These are phyloP conservation scores for Apostasia shenzhenica DNA, from an alignment of 106 monocot genomes.

Conservation along the genomic window DNA sequence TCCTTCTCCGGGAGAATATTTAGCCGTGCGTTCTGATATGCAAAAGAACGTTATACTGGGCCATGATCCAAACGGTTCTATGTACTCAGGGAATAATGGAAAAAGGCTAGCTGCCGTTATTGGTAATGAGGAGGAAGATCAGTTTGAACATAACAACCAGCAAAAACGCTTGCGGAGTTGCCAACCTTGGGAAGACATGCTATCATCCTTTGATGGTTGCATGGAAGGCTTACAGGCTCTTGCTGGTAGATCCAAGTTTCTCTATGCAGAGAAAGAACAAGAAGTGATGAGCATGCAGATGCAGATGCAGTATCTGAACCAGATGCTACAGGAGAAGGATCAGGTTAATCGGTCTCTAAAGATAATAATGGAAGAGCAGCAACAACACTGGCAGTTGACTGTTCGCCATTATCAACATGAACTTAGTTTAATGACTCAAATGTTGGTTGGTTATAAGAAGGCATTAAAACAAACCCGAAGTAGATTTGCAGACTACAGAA, in stretches of 20 bases:
- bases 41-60: conserved; percentile 14
- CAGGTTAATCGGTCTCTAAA: conserved; percentile 44
- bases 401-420: conserved; percentile 62
- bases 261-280: conserved; percentile 55
- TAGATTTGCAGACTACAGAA: conserved; percentile 63
- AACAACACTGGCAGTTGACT: conserved; percentile 49
- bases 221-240: conserved; percentile 26
- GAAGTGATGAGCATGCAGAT: conserved; percentile 41
- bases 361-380: conserved; percentile 50
- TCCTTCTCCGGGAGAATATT: conserved; percentile 27
- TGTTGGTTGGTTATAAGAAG: conserved; percentile 70
- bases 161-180: conserved; percentile 33
- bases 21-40: conserved; percentile 23
- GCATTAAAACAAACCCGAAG: conserved; percentile 47
- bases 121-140: conserved; percentile 15
- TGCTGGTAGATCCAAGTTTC: conserved; percentile 31
- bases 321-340: conserved; percentile 60
- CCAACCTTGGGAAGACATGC: conserved; percentile 20
- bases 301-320: conserved; percentile 46
- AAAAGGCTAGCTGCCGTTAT: conserved; percentile 34
- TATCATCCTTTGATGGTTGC: conserved; percentile 21
- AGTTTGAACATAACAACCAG: conserved; percentile 15
- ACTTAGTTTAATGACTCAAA: conserved; percentile 42
- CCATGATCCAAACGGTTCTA: conserved; percentile 3
- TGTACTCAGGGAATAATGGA: conserved; percentile 25